These are phyloP conservation scores for Aspergillus texensis DNA, from an alignment of 2,329 filamentous ascomycete species.

Conservation along the genomic window DNA sequence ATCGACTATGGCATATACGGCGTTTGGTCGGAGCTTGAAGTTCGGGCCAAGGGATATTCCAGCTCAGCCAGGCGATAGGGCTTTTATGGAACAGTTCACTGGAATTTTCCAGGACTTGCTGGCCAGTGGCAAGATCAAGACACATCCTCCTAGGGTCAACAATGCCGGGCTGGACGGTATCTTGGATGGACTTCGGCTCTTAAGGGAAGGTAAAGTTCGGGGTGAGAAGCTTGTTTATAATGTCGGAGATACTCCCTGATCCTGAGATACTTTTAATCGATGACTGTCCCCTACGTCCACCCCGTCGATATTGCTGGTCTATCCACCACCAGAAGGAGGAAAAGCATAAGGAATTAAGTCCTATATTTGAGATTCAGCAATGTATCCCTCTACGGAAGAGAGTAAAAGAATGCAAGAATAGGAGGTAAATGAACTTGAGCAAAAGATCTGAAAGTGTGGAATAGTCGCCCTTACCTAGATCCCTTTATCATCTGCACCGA, in stretches of 20 bases:
- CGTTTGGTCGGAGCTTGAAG: conserved; percentile 33
- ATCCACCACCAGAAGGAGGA: too few relatives aligned
- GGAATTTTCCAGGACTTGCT: conserved; percentile 43
- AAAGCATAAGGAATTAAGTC: too few relatives aligned
- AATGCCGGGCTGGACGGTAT: conserved; percentile 48
- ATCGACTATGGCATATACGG: conserved; percentile 35
- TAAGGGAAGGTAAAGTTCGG: conserved; percentile 50
- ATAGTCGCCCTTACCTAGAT: too few relatives aligned
- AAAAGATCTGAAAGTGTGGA: too few relatives aligned
- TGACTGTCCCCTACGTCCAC: too few relatives aligned
- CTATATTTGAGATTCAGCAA: too few relatives aligned
- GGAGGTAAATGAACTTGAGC: too few relatives aligned
- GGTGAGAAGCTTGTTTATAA: conserved; percentile 53
- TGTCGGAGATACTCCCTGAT: conserved; percentile 25
- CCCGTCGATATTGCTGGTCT: too few relatives aligned
- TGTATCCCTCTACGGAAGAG: too few relatives aligned
- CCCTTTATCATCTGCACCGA: too few relatives aligned
- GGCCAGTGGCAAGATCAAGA: conserved; percentile 45
- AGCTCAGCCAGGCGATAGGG: conserved; percentile 43
- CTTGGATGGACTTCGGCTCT: conserved; percentile 46
- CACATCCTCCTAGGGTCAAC: conserved; percentile 45
- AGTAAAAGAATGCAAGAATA: too few relatives aligned
- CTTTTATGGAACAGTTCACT: conserved; percentile 47
- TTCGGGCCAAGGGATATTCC: conserved; percentile 29
- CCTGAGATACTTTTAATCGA: too few relatives aligned